Evolutionary conservation across 352 stramenopile genomes (phyloP).

Genomic region (Globisporangium spinosum): DNA sequence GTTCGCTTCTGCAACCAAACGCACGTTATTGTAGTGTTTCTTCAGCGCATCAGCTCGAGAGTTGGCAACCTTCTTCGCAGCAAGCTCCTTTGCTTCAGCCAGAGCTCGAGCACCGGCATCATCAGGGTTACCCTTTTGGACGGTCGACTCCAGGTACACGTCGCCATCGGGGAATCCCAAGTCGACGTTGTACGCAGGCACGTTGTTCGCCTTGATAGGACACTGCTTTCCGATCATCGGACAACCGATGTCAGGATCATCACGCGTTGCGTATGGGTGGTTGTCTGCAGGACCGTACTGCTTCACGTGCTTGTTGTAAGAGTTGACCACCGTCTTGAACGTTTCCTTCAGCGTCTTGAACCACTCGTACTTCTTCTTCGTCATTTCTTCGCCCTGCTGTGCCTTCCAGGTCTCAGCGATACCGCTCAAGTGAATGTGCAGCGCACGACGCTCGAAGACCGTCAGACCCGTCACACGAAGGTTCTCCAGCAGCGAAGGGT

Average conservation of each 20-base stretch:
- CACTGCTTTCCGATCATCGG: slow-evolving; percentile 90
- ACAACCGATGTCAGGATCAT: slow-evolving; percentile 78
- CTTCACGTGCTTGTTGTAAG: slow-evolving; percentile 88
- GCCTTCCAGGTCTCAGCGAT: slow-evolving; percentile 86
- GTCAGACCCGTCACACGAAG: slow-evolving; percentile 89
- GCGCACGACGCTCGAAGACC: slow-evolving; percentile 85
- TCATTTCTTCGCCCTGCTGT: slow-evolving; percentile 90
- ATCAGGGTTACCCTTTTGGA: slow-evolving; percentile 65
- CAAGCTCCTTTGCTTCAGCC: slow-evolving; percentile 62
- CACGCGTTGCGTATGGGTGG: slow-evolving; percentile 84
- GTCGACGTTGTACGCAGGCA: slow-evolving; percentile 71
- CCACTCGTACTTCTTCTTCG: slow-evolving; percentile 90
- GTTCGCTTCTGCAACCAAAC: slow-evolving; percentile 76
- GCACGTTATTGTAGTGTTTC: slow-evolving; percentile 87
- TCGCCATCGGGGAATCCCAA: slow-evolving; percentile 80
- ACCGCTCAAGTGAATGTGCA: slow-evolving; percentile 86
- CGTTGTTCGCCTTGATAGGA: slow-evolving; percentile 82
- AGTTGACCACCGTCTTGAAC: slow-evolving; percentile 90
- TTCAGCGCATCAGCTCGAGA: slow-evolving; percentile 73
- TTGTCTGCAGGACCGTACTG: slow-evolving; percentile 89
- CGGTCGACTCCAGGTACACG: slow-evolving; percentile 69
- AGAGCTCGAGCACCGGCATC: slow-evolving; percentile 67
- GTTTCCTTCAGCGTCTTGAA: slow-evolving; percentile 91
- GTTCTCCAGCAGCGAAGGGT: slow-evolving; percentile 89
- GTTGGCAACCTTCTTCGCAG: slow-evolving; percentile 63